Evolutionary conservation across 2,329 filamentous ascomycete species (phyloP), one percentile per base, ranked within the genome.

Genomic region (Fusarium clavum): DNA sequence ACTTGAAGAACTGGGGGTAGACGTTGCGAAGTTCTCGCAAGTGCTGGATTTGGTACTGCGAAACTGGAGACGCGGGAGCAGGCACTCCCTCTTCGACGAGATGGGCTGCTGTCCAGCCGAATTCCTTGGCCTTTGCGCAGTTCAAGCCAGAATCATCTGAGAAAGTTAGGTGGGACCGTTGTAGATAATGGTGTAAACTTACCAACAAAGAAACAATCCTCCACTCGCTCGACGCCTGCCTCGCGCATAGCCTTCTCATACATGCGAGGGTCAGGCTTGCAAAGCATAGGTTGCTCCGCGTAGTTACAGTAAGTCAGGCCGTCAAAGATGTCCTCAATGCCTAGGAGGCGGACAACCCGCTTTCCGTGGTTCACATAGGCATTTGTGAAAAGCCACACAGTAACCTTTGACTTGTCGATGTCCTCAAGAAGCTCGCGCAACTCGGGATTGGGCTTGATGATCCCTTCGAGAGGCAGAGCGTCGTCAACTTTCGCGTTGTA

Each of bases 271-370:
- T 92, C 87, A 5, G 96, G 96, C 79, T 99, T 99, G 83, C 96
- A 98, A 48, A 97, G 81, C 67, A 99, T 85, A 8, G 88, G 91
- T 44, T 88, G 83, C 18, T 87, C 82, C 13, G 84, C 86, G 80
- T 99, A 99, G 80, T 99, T 93, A 78, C 97, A 99, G 79, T 90
- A 99, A 0, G 96, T 99, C 66, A 98, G 89, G 10, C 96, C 96
- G 69, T 98, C 95, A 77, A 99, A 99, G 27, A 95, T 82, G 77
- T 97, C 93, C 3, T 97, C 94, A 25, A 99, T 84, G 4, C 88
- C 90, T 3, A 99, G 84, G 22, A 99, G 83, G 64, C 86, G 89
- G 14, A 98, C 89, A 1, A 99, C 96, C 44, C 94, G 84, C 76
- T 88, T 90, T 32, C 90, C 96, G 76, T 99, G 96, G 34, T 86